Conservation (phyloP, 179 eudicot species). For the Patellifolia procumbens region DNA sequence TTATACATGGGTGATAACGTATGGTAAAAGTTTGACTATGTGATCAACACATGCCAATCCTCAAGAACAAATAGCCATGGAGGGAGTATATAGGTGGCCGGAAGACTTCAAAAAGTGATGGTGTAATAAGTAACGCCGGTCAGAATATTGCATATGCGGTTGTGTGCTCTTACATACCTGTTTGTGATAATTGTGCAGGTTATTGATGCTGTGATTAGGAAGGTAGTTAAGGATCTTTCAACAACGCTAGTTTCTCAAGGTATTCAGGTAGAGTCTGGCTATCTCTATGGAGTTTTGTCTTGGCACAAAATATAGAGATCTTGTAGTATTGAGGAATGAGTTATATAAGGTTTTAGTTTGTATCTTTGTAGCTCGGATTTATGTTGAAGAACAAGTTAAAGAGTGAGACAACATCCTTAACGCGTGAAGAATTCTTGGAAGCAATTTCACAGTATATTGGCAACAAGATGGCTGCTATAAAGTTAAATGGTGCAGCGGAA, state of each 20-base stretch:
- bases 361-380: conserved; percentile 60
- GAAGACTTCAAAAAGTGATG: not conserved
- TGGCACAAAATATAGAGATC: not conserved
- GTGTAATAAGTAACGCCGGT: not conserved
- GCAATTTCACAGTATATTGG: conserved; percentile 65
- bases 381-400: conserved; percentile 60
- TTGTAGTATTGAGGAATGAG: not conserved
- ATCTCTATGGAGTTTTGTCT: not conserved
- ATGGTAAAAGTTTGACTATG: too few relatives aligned
- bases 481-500: conserved; percentile 45
- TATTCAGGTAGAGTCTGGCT: conserved; percentile 55
- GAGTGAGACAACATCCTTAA: conserved; percentile 44
- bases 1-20: too few relatives aligned
- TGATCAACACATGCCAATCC: too few relatives aligned
- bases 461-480: conserved; percentile 40
- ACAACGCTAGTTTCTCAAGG: conserved; percentile 67
- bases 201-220: conserved; percentile 71
- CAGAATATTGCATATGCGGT: not conserved
- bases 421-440: conserved; percentile 63
- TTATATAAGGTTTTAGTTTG: conserved; percentile 2
- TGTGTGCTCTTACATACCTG: not conserved
- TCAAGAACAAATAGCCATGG: too few relatives aligned
- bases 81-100: not conserved
- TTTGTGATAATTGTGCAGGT: conserved; percentile 47
- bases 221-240: conserved; percentile 76